Base-by-base conservation (phyloP, 305 asterid species). In the Caryopteris hybrid region DNA sequence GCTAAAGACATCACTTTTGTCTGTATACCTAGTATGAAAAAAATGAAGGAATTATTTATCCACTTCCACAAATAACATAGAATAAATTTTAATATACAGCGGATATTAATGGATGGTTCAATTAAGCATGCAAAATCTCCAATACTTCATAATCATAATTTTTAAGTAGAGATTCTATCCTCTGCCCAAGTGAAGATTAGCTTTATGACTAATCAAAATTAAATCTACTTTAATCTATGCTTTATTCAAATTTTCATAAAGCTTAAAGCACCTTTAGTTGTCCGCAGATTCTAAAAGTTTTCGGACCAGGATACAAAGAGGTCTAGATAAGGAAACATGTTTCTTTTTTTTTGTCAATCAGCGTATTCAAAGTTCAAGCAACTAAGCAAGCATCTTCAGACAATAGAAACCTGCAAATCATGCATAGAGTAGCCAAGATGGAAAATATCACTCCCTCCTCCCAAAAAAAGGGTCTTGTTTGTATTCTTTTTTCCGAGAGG, bases 1-100 rank as follows among this genome's bases (percentile, higher is more conserved):
- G 85, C 99, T 94, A 78, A 76, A 94, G 8, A 87, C 81, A 13
- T 94, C 99, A 43, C 99, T 86, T 82, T 94, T 94, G 42, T 91
- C 99, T 0, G 96, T 84, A 73, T 91, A 87, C 89, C 97, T 90
- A 73, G 10, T 10, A 57, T 41, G 2, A 20, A 4, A 10, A 36
- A 0, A 22, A 0, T 39, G 3, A n/a, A 62, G 60, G 20, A 25
- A 53, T 25, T 5, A 66, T 27, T 64, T 8, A 31, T 20, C 36
- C 50, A 68, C 1, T 12, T 66, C 57, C 54, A 62, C 25, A 66
- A 47, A 66, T 56, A 41, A 29, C 34, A 47, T 61, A n/a, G n/a
- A n/a, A n/a, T n/a, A n/a, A n/a, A n/a, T n/a, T n/a, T n/a, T n/a
- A n/a, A n/a, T n/a, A n/a, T n/a, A n/a, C n/a, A 47, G 38, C 20